Conservation (phyloP, 176 grass and related monocot species). For the Rhynchospora breviuscula region DNA sequence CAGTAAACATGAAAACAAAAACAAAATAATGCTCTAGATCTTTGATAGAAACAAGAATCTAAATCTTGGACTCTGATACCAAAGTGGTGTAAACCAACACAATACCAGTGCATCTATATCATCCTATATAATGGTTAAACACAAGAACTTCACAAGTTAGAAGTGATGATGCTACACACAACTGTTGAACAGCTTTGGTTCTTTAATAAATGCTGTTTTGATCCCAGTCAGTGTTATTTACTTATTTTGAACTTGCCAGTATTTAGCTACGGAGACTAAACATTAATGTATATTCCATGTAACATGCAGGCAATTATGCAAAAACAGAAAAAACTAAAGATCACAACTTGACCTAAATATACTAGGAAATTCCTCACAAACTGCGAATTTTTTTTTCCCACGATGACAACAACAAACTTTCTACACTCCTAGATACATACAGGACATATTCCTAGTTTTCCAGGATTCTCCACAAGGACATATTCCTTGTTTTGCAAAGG, state of each 20-base stretch:
- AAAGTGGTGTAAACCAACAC: not conserved
- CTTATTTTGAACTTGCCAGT: not conserved
- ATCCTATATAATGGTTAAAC: not conserved
- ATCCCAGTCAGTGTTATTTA: not conserved
- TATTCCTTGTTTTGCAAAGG: not conserved
- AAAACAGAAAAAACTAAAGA: not conserved
- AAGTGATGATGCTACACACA: not conserved
- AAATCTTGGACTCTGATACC: not conserved
- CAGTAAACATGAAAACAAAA: conserved; percentile 9
- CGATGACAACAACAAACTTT: not conserved
- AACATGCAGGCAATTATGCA: not conserved
- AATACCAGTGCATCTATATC: not conserved
- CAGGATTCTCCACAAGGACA: not conserved
- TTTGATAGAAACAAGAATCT: not conserved
- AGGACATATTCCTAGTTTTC: not conserved
- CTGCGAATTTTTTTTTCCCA: not conserved
- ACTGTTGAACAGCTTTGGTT: not conserved
- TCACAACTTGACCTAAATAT: not conserved
- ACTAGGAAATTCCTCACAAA: not conserved
- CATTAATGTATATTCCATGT: not conserved
- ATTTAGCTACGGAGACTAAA: not conserved
- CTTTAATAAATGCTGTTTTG: not conserved
- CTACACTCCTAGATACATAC: not conserved
- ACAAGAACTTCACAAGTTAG: not conserved
- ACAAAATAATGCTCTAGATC: conserved; percentile 4